Conservation (phyloP, 805 yeast species). For the Zygoascus tannicola region DNA sequence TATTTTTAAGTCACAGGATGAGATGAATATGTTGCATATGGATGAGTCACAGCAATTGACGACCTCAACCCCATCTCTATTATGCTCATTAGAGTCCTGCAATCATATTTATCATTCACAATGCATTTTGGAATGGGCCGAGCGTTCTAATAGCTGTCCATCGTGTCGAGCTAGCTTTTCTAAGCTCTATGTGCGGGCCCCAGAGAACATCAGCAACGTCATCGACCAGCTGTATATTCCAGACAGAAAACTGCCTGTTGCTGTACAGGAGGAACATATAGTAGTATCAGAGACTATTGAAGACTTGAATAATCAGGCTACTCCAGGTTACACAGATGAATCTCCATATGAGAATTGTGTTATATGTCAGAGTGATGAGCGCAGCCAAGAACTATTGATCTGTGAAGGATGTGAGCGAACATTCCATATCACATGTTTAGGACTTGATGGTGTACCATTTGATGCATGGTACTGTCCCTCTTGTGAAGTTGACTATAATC, state of each 20-base stretch:
- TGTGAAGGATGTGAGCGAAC: constrained; percentile 28
- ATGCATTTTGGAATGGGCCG: constrained; percentile 52
- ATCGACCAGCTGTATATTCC: not conserved
- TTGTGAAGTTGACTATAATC: constrained; percentile 15
- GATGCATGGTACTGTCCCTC: constrained; percentile 28
- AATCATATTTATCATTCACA: constrained; percentile 46
- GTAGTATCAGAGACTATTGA: not conserved
- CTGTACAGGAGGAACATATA: not conserved
- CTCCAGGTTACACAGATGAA: not conserved
- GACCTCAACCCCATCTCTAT: not conserved
- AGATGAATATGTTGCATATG: too few relatives aligned
- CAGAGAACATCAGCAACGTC: not conserved
- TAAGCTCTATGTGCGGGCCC: constrained; percentile 1
- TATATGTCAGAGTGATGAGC: constrained; percentile 22
- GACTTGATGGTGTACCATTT: constrained; percentile 23
- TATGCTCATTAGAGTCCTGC: constrained; percentile 26
- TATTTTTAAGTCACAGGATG: too few relatives aligned
- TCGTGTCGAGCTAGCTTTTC: constrained; percentile 44
- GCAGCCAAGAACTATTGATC: constrained; percentile 22
- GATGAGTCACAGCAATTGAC: too few relatives aligned
- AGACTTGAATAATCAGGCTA: not conserved
- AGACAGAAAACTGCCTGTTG: not conserved
- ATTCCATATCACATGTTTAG: constrained; percentile 26
- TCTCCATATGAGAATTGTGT: constrained; percentile 17
- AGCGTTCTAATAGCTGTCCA: constrained; percentile 41